phyloP scores from a whole-genome alignment of 371 early-diverging fungal species.

The Chytridium lagenaria region DNA sequence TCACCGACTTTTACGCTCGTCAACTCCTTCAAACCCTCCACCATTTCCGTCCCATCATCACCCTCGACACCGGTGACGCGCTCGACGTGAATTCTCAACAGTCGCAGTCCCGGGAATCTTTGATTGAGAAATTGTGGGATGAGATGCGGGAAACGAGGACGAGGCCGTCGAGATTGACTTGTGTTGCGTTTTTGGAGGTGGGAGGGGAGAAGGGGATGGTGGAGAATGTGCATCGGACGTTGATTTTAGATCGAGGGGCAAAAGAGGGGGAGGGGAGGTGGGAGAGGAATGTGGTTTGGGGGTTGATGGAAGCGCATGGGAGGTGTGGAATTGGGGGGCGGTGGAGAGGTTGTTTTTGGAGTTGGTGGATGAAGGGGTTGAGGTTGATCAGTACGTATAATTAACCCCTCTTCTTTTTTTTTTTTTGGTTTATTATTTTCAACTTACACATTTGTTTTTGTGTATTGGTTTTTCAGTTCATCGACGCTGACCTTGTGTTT shows the following conservation, averaged over 20 bases:
- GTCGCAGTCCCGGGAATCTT: neutral
- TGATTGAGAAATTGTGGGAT: neutral
- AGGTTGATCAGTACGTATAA: neutral
- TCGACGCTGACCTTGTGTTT: no score
- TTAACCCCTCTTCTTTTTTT: slow-evolving; percentile 1
- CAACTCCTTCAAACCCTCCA: neutral
- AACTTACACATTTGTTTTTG: no score
- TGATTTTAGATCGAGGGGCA: neutral
- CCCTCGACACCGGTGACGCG: neutral
- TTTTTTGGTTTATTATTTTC: neutral
- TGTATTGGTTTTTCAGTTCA: no score
- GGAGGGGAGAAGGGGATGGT: neutral
- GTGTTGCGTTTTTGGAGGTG: slow-evolving; percentile 2
- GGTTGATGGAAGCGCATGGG: neutral
- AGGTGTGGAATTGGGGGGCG: neutral
- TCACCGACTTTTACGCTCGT: slow-evolving; percentile 10
- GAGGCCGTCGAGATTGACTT: neutral
- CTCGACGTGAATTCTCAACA: neutral
- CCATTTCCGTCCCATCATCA: neutral
- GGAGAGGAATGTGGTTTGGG: neutral
- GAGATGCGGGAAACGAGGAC: neutral
- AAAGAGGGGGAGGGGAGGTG: neutral
- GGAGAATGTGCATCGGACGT: slow-evolving; percentile 13
- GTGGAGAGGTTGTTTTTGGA: neutral
- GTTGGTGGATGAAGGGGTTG: neutral